These are phyloP conservation scores for Chrysanthemum lavandulifolium DNA, from an alignment of 129 eudicot genomes.

Conservation along the genomic window DNA sequence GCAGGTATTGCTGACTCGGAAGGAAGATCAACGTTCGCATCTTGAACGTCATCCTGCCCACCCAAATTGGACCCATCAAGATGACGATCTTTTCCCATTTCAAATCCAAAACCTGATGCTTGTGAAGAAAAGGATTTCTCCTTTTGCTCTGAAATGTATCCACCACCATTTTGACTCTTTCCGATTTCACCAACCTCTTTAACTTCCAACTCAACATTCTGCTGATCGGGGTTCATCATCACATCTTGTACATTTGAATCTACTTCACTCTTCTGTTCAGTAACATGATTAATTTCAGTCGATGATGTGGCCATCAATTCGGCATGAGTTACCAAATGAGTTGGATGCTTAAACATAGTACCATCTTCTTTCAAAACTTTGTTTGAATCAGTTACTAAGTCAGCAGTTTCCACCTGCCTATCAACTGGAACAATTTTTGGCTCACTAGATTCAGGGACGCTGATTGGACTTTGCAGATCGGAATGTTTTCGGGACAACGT, in stretches of 20 bases:
- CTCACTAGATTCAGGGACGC: conserved; percentile 43
- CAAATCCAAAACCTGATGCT: conserved; percentile 71
- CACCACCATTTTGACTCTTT: conserved; percentile 32
- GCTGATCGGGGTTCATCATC: conserved; percentile 38
- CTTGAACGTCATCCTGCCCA: conserved; percentile 49
- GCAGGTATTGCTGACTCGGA: conserved; percentile 37
- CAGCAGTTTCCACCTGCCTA: conserved; percentile 52
- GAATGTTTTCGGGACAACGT: conserved; percentile 56
- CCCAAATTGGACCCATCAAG: conserved; percentile 42
- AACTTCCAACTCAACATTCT: conserved; percentile 69
- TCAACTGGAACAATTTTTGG: conserved; percentile 58
- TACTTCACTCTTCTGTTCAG: conserved; percentile 59
- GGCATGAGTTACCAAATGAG: conserved; percentile 93
- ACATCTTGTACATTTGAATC: conserved; percentile 62
- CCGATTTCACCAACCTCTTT: conserved; percentile 80
- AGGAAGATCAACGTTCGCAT: conserved; percentile 42
- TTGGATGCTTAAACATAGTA: conserved; percentile 79
- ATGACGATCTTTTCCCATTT: neutral
- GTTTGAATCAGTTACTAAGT: conserved; percentile 44
- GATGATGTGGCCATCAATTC: conserved; percentile 80
- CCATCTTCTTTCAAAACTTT: conserved; percentile 42
- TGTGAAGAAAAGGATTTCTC: conserved; percentile 41
- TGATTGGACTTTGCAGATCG: conserved; percentile 54
- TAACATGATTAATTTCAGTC: conserved; percentile 45
- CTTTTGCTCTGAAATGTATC: no score